Percentiles rank a stretch among this genome's conserved stretches.
Evolutionary conservation across 2,329 filamentous ascomycete species (phyloP).

Genomic region (Calonectria leucothoes): DNA sequence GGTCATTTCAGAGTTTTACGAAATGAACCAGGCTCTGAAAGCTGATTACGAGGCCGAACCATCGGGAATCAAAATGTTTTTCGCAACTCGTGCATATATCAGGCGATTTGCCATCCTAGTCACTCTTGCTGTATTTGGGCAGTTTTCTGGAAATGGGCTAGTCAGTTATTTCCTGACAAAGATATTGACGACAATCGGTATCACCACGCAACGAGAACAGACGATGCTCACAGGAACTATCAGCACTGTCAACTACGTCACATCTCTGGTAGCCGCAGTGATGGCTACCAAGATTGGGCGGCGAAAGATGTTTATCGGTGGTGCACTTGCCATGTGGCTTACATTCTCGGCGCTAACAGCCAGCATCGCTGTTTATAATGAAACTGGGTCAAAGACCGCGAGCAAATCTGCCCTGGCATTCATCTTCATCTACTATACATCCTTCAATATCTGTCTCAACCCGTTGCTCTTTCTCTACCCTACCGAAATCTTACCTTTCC

Average conservation of each 20-base stretch:
- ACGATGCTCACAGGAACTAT: constrained; percentile 26
- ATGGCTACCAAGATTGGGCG: constrained; percentile 28
- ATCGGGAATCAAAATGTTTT: constrained; percentile 5
- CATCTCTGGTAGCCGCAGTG: constrained; percentile 14
- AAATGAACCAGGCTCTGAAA: constrained; percentile 31
- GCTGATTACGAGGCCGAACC: constrained; percentile 25
- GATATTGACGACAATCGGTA: constrained; percentile 40
- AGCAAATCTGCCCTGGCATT: constrained; percentile 28
- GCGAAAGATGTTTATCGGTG: constrained; percentile 26
- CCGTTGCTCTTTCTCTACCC: constrained; percentile 26
- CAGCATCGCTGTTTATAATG: constrained; percentile 28
- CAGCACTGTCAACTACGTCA: constrained; percentile 27
- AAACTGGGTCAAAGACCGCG: constrained; percentile 22
- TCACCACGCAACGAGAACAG: constrained; percentile 23
- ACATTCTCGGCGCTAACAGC: constrained; percentile 26
- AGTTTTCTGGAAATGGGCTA: constrained; percentile 48
- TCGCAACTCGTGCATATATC: constrained; percentile 38
- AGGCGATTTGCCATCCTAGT: constrained; percentile 50
- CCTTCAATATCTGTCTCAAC: constrained; percentile 28
- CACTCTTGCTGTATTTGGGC: constrained; percentile 55
- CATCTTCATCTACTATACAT: constrained; percentile 32
- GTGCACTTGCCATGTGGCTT: constrained; percentile 25
- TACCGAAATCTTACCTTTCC: constrained; percentile 28
- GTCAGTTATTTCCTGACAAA: constrained; percentile 41
- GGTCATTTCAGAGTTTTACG: constrained; percentile 26